Base-by-base conservation (phyloP, 768 basidiomycete species). In the Pulveroboletus ravenelii region DNA sequence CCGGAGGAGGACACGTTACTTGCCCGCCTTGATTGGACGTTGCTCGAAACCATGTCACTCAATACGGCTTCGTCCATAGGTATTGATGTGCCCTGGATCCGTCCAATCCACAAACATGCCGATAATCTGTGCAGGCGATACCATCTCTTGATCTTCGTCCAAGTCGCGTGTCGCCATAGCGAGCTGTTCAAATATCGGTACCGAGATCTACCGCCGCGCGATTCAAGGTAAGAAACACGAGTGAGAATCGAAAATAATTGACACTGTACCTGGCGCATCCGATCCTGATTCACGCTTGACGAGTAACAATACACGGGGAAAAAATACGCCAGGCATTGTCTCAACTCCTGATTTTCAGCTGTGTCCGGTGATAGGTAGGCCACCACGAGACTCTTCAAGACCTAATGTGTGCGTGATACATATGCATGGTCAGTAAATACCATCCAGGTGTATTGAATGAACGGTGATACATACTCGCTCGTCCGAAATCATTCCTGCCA, bases 61-160 rank as follows among this genome's bases (percentile, higher is more conserved):
- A 96, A 77, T 44, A 91, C 85, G 67, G 94, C 93, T 47, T 93
- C 92, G 12, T 82, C 81, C 61, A 72, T 73, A 9, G 53, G 58
- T 1, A 18, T 47, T 18, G 51, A 36, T 5, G 32, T 39, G 30
- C 61, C 57, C 60, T 68, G 90, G 87, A 62, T 94, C 86, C 4
- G 87, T 89, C 92, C 93, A 95, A 56, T 93, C 91, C 3, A 86
- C 75, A 61, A 94, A 76, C 69, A 93, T 78, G n/a, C 84, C 71
- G 0, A 82, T 84, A 51, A 91, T 82, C 60, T 91, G 87, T 17
- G 80, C 70, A 0, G 87, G 80, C 0, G 79, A 70, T 10, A 91
- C 78, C 82, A 89, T 87, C 37, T 83, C 79, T 59, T 87, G 79
- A 41, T 80, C 84, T 1, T 85, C 85, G 3, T 88, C 89, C 20